Evolutionary conservation across 805 yeast genomes (phyloP), one percentile per base, ranked within the genome.

Genomic region (Pichia scutulata): DNA sequence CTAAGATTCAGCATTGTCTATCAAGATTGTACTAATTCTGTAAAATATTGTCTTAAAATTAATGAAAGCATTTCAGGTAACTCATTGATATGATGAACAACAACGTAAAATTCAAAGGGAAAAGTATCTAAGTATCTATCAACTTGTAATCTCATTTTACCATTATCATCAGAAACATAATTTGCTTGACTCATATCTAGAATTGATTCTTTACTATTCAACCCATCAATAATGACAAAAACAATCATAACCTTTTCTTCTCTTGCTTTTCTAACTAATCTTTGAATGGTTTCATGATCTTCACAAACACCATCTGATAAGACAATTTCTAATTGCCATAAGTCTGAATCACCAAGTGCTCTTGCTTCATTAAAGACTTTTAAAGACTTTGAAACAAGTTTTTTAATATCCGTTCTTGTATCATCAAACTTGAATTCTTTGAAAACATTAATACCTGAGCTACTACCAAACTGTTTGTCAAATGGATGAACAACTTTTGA

Each of bases 291-390:
- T 28, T 77, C 89, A 65, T 93, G 99, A 65, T 90, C 95, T 67
- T 93, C 99, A 64, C 97, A 89, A 44, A 93, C 88, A 69, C 99
- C 99, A 70, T 93, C 99, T 1, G 97, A 89, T 30, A 93, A 76
- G 52, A 93, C 85, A 50, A 93, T 89, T 65, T 95, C 89, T 56
- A 93, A 74, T 68, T 89, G 96, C 97, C 98, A 93, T 63, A 88
- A 74, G 54, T 88, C 96, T 40, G 71, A 61, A 56, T 67, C 69
- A 0, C 72, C 62, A 28, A 71, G 65, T 36, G 71, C 59, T 46
- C 75, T 65, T n/a, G 72, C 68, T 52, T 80, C 80, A 46, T 77
- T 80, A 66, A 93, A 92, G 37, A 88, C 77, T 48, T 76, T 75
- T 52, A 93, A 74, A 4, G 97, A 86, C 60, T 80, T 77, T 23